Base-by-base conservation (phyloP, 1,139 yeast species). In the Suhomyces yuchorum region DNA sequence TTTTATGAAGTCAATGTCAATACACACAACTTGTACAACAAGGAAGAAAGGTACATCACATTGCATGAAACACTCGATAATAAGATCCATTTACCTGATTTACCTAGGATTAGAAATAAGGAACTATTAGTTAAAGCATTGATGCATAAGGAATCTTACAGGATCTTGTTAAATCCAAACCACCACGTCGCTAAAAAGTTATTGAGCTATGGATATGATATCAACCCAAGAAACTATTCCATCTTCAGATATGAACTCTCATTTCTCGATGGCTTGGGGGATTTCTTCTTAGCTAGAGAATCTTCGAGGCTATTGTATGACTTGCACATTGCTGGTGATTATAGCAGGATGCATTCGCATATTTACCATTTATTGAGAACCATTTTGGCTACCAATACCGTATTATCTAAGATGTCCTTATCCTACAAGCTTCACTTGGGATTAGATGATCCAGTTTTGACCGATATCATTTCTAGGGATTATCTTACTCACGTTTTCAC, bases 181-280 rank as follows among this genome's bases (percentile, higher is more conserved):
- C 78, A 74, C 52, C 51, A 56, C 1, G 66, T 74, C 44, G 66
- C 68, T 9, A 44, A 52, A n/a, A 49, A 50, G n/a, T 59, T 74
- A 54, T 32, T 43, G 2, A 46, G 38, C 6, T 30, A 50, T 20
- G 57, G 55, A 1, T 57, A 58, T 37, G 60, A 56, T n/a, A 48
- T 62, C 15, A 59, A 61, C 26, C 53, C 49, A 9, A 50, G 55
- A 32, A 58, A 56, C n/a, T 60, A 61, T 44, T 57, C 56, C 12
- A 56, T 68, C 4, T 56, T 70, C 28, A 58, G 73, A 39, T 63
- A 69, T 49, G 77, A 73, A 48, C 61, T 73, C 36, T 71, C 76
- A n/a, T 70, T 73, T 45, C 65, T 71, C 46, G 79, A 74, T 53
- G 79, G 79, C 0, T 63, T 74, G 45, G 79, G 79, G 0, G 79